These are phyloP conservation scores for Galerina marginata DNA, from an alignment of 768 basidiomycete species.

Conservation along the genomic window DNA sequence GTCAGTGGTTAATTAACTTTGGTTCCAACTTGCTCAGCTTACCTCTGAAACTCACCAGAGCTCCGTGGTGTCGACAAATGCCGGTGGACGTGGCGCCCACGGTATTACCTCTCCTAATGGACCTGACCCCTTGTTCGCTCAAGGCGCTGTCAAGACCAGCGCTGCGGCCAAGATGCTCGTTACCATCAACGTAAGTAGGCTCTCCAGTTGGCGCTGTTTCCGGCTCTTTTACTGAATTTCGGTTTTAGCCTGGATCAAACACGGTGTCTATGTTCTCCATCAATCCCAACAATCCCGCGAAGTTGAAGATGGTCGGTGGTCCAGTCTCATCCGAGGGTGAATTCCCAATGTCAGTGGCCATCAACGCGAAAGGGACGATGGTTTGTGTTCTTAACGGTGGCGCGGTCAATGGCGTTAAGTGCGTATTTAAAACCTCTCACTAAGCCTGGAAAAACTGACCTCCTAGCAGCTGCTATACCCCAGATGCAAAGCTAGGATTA, in stretches of 20 bases:
- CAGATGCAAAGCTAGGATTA: constrained; percentile 47
- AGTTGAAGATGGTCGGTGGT: constrained; percentile 46
- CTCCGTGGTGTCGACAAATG: not conserved
- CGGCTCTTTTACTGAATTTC: not conserved
- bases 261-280: constrained; percentile 47
- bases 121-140: constrained; percentile 14
- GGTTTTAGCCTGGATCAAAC: constrained; percentile 50
- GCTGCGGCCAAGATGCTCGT: constrained; percentile 7
- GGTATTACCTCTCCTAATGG: not conserved
- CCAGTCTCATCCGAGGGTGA: constrained; percentile 51
- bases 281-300: constrained; percentile 45
- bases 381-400: constrained; percentile 51
- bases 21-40: not conserved
- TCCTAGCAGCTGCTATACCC: constrained; percentile 45
- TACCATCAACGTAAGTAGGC: constrained; percentile 7
- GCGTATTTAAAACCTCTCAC: not conserved
- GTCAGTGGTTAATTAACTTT: not conserved
- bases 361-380: constrained; percentile 33
- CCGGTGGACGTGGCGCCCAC: not conserved
- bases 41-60: not conserved
- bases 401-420: constrained; percentile 43
- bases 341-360: constrained; percentile 52
- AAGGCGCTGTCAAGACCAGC: constrained; percentile 9
- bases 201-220: no score
- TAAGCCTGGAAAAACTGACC: not conserved